A percentile compares a stretch with the other conserved stretches of the same genome.
Conservation (phyloP, 257 asterid genomes). For the Nicotiana tabacum region DNA sequence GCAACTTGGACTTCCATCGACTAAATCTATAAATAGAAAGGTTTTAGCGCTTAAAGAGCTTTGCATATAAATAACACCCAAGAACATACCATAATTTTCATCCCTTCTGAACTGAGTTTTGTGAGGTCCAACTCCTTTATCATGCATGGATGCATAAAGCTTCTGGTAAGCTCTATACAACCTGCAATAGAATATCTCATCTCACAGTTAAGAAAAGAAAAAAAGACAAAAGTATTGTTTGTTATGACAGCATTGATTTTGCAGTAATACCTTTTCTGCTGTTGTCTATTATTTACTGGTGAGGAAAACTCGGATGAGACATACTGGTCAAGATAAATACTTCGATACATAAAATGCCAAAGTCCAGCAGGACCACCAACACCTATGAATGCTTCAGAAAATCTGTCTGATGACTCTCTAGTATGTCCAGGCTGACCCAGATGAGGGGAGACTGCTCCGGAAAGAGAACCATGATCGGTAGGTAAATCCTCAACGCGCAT, state of each 20-base stretch:
- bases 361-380: constrained; percentile 95
- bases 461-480: constrained; percentile 44
- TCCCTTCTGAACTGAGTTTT: constrained; percentile 96
- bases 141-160: constrained; percentile 84
- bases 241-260: constrained; percentile 7
- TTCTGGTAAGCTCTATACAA: constrained; percentile 79
- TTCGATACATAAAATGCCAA: constrained; percentile 95
- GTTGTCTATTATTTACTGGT: constrained; percentile 65
- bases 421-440: constrained; percentile 50
- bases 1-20: not conserved
- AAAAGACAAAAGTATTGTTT: not conserved
- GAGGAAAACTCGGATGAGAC: constrained; percentile 92
- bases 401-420: constrained; percentile 43
- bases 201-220: not conserved
- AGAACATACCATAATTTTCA: constrained; percentile 65
- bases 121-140: constrained; percentile 75
- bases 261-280: constrained; percentile 69
- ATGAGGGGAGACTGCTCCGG: constrained; percentile 51
- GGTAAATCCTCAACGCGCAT: constrained; percentile 80
- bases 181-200: constrained; percentile 34
- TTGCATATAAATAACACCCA: not conserved
- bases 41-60: not conserved
- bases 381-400: constrained; percentile 39
- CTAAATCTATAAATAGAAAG: not conserved
- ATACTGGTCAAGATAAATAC: constrained; percentile 76